These are phyloP conservation scores for Melanopsichium pennsylvanicum DNA, from an alignment of 1,284 basidiomycete species.

Conservation along the genomic window DNA sequence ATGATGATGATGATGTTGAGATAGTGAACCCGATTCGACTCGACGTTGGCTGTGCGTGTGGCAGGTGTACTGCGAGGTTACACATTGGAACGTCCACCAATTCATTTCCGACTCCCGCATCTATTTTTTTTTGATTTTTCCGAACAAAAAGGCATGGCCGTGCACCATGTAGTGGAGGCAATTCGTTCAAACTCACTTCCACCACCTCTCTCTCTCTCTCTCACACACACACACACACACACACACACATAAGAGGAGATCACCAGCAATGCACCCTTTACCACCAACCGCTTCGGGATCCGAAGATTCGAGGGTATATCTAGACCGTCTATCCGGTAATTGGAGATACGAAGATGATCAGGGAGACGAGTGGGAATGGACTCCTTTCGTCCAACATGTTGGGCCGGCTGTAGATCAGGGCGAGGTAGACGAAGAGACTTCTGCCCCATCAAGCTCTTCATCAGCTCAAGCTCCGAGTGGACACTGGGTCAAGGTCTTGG, in stretches of 20 bases:
- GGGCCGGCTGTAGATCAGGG: constrained; percentile 9
- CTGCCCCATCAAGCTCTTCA: background rate
- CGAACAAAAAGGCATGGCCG: background rate
- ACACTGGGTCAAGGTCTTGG: constrained; percentile 82
- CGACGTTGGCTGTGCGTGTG: background rate
- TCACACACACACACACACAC: background rate
- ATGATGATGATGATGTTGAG: background rate
- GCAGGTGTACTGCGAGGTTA: too few relatives aligned
- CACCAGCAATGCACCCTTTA: constrained; percentile 28
- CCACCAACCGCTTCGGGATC: constrained; percentile 24
- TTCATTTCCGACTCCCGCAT: background rate
- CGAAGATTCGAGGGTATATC: constrained; percentile 69
- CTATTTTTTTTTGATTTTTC: background rate
- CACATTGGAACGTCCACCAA: background rate
- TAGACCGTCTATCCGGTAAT: constrained; percentile 76
- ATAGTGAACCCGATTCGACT: background rate
- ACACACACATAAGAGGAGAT: too few relatives aligned
- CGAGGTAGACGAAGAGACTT: constrained; percentile 23
- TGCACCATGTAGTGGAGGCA: too few relatives aligned
- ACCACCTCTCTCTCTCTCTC: background rate
- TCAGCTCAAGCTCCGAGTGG: constrained; percentile 77
- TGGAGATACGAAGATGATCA: constrained; percentile 84
- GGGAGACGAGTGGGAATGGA: constrained; percentile 87
- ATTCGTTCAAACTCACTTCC: too few relatives aligned
- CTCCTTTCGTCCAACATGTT: constrained; percentile 63